phyloP scores from a whole-genome alignment of 1,284 basidiomycete species.

The Sporisorium sorghi region DNA sequence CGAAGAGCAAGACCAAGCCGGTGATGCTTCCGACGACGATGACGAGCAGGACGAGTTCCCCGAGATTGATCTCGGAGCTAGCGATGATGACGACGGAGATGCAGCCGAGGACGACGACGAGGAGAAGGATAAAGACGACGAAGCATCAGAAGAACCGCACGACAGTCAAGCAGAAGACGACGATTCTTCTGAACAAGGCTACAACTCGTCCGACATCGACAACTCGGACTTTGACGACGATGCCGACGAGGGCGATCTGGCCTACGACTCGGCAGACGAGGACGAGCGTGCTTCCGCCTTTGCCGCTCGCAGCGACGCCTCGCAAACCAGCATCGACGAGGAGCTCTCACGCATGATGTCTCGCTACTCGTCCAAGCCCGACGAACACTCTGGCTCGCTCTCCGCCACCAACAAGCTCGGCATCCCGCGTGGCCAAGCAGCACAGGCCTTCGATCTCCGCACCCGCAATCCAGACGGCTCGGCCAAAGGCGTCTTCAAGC shows the following conservation, averaged over 20 bases:
- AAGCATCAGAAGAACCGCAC: slow-evolving; percentile 34
- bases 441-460: slow-evolving; percentile 76
- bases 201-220: slow-evolving; percentile 46
- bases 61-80: slow-evolving; percentile 71
- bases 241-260: slow-evolving; percentile 34
- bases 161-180: slow-evolving; percentile 41
- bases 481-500: slow-evolving; percentile 70
- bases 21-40: slow-evolving; percentile 31
- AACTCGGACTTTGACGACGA: slow-evolving; percentile 34
- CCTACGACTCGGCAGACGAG: slow-evolving; percentile 57
- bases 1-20: slow-evolving; percentile 46
- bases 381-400: slow-evolving; percentile 62
- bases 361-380: slow-evolving; percentile 69
- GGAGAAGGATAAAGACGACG: slow-evolving; percentile 52
- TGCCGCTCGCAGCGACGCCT: slow-evolving; percentile 45
- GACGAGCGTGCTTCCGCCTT: slow-evolving; percentile 53
- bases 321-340: slow-evolving; percentile 51
- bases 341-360: slow-evolving; percentile 63
- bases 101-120: slow-evolving; percentile 51
- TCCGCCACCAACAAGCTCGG: slow-evolving; percentile 64
- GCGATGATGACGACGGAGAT: slow-evolving; percentile 57
- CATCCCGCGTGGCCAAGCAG: slow-evolving; percentile 60
- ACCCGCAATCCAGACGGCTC: slow-evolving; percentile 71
- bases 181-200: slow-evolving; percentile 32
- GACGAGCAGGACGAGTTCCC: slow-evolving; percentile 71